Base-by-base conservation (phyloP, 2,329 filamentous ascomycete species). In the Dactylellina drechsleri region DNA sequence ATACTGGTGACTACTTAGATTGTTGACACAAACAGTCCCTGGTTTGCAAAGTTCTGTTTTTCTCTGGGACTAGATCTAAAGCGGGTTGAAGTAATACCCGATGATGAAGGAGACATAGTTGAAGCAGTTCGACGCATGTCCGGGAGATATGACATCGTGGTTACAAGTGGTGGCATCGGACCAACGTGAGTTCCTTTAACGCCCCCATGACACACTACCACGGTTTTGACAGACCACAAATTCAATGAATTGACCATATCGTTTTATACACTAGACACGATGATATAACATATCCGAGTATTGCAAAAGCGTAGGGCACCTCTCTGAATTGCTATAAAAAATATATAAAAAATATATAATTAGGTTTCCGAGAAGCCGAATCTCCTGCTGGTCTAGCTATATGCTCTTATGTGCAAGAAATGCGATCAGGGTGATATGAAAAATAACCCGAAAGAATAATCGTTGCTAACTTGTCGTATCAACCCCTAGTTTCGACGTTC, bases 281-380 rank as follows among this genome's bases (percentile, higher is more conserved):
- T 82, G 95, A 99, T 81, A 98, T 98, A 79, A 98, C 95, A 26
- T 99, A 99, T 83, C 86, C 91, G 80, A 94, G 92, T 45, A 96
- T 99, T 81, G 93, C 92, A 77, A 93, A 92, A 81, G 95, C 93
- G 6, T 98, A 74, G 59, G 68, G 1, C 4, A 6, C n/a, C 13
- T 18, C 43, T 6, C 28, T 16, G 1, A 57, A 3, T 5, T 12
- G 31, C 53, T 23, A 41, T 20, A 13, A 43, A 40, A 8, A 36
- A n/a, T n/a, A n/a, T n/a, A n/a, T n/a, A n/a, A n/a, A n/a, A n/a
- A n/a, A n/a, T n/a, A n/a, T n/a, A n/a, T n/a, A n/a, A n/a, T n/a
- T n/a, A 7, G 31, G 2, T 36, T 36, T 8, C 1, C 6, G 5
- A 36, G 31, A 10, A 36, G 5, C 31, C 31, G 31, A 36, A 7